These are phyloP conservation scores for Metschnikowia henanensis DNA, from an alignment of 805 yeast genomes.

Conservation along the genomic window DNA sequence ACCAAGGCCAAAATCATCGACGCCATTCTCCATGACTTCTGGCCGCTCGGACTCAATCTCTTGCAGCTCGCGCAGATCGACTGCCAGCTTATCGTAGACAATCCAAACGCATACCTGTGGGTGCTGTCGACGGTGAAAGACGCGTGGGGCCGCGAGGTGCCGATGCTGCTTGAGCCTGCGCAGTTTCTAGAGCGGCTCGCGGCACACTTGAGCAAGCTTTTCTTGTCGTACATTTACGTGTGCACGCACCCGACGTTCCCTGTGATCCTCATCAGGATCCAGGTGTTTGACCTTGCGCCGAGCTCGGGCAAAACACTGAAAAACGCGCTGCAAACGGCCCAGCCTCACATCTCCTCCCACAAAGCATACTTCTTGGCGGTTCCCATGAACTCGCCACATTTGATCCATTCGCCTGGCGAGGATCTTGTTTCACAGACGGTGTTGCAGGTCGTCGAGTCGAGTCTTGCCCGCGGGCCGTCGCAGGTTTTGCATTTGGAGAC, in stretches of 20 bases:
- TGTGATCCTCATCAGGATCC: conserved; percentile 60
- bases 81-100: conserved; percentile 60
- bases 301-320: conserved; percentile 1
- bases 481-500: conserved; percentile 39
- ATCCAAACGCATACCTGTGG: conserved; percentile 51
- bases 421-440: conserved; percentile 51
- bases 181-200: conserved; percentile 49
- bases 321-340: background rate
- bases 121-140: conserved; percentile 47
- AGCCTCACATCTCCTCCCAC: conserved; percentile 50
- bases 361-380: conserved; percentile 66
- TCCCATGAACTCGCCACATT: conserved; percentile 64
- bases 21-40: conserved; percentile 46
- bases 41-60: conserved; percentile 58
- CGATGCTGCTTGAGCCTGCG: conserved; percentile 49
- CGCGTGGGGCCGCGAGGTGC: conserved; percentile 26
- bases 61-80: conserved; percentile 73
- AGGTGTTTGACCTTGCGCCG: conserved; percentile 55
- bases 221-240: conserved; percentile 62
- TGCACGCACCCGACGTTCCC: conserved; percentile 67
- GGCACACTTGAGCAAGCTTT: conserved; percentile 48
- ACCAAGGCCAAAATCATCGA: conserved; percentile 41
- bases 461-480: conserved; percentile 47
- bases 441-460: conserved; percentile 57
- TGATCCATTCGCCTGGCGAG: conserved; percentile 54